These are phyloP conservation scores for Paspalum vaginatum DNA, from an alignment of 176 grass and related monocot genomes.

Conservation along the genomic window DNA sequence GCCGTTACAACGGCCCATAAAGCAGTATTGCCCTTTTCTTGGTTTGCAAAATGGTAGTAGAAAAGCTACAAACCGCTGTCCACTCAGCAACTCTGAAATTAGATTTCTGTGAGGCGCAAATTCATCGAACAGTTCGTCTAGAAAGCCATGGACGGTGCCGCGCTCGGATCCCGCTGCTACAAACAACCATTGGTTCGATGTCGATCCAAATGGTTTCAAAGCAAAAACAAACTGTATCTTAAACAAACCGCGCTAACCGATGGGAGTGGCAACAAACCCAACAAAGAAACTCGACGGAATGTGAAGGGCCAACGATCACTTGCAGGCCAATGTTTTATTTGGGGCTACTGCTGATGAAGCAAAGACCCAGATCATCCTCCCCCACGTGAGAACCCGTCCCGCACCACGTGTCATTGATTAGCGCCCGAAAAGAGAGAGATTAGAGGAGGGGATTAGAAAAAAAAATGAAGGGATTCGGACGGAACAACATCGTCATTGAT, in stretches of 20 bases:
- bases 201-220: neutral
- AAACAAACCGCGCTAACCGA: neutral
- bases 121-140: too few species aligned
- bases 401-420: slow-evolving; percentile 17
- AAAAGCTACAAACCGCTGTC: too few species aligned
- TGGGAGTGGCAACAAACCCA: neutral
- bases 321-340: neutral
- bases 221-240: neutral
- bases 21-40: too few species aligned
- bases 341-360: neutral
- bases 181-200: neutral
- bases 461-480: neutral
- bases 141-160: neutral
- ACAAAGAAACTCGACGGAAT: neutral
- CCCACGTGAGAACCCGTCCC: slow-evolving; percentile 7
- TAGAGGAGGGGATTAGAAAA: neutral
- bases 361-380: neutral
- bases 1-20: too few species aligned
- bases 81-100: too few species aligned
- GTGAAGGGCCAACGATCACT: neutral
- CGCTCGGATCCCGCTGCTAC: neutral
- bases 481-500: neutral
- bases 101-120: too few species aligned
- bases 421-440: neutral
- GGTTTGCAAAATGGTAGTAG: too few species aligned